phyloP scores from a whole-genome alignment of 345 rosid genomes.

The Eucalyptus caleyi region DNA sequence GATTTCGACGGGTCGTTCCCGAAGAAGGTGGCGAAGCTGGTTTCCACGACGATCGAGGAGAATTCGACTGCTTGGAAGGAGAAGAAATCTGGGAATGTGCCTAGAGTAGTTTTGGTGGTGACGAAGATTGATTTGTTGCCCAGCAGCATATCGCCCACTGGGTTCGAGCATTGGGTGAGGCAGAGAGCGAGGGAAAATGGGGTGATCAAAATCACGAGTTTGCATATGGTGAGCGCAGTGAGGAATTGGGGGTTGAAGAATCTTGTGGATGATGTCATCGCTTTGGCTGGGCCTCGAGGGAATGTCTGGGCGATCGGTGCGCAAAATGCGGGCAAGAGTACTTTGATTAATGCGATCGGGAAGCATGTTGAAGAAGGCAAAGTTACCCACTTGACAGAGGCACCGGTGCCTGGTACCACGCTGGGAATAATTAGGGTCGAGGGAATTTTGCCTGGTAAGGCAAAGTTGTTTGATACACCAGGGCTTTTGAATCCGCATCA shows the following conservation, averaged over 20 bases:
- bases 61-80: slow-evolving; percentile 69
- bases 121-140: slow-evolving; percentile 89
- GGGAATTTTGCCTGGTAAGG: slow-evolving; percentile 73
- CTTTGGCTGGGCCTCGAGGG: slow-evolving; percentile 73
- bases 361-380: slow-evolving; percentile 38
- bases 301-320: slow-evolving; percentile 90
- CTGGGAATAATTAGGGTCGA: slow-evolving; percentile 75
- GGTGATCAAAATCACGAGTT: slow-evolving; percentile 41
- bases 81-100: slow-evolving; percentile 71
- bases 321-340: slow-evolving; percentile 90
- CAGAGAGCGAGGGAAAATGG: slow-evolving; percentile 83
- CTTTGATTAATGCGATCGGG: slow-evolving; percentile 70
- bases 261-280: slow-evolving; percentile 61
- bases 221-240: slow-evolving; percentile 83
- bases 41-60: slow-evolving; percentile 60
- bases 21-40: slow-evolving; percentile 58
- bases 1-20: slow-evolving; percentile 95
- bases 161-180: slow-evolving; percentile 83
- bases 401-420: slow-evolving; percentile 89
- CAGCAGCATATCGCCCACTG: slow-evolving; percentile 48
- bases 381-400: slow-evolving; percentile 68
- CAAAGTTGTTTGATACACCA: slow-evolving; percentile 82
- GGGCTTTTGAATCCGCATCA: slow-evolving; percentile 82
- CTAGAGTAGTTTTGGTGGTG: slow-evolving; percentile 71
- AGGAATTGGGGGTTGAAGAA: slow-evolving; percentile 80